Evolutionary conservation across 352 stramenopile species (phyloP).

Genomic region (Globisporangium paddicum): DNA sequence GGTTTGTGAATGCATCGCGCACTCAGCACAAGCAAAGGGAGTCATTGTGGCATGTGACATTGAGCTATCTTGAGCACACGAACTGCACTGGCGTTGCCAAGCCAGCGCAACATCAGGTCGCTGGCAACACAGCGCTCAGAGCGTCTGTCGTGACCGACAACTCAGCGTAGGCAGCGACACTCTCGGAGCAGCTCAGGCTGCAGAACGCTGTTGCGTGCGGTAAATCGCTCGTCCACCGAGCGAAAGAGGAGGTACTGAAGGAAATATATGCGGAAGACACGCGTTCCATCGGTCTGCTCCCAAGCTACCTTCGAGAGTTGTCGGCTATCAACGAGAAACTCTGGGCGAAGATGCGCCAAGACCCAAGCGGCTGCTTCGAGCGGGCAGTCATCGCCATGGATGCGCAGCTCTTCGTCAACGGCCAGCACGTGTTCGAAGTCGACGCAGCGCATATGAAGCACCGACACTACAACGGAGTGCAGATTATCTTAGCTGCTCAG

Average conservation of each 20-base stretch:
- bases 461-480: slow-evolving; percentile 17
- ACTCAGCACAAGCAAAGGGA: not conserved
- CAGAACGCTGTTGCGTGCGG: not conserved
- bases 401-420: slow-evolving; percentile 2
- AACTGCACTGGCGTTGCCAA: not conserved
- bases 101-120: not conserved
- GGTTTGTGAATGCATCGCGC: not conserved
- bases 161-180: not conserved
- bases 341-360: not conserved
- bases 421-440: slow-evolving; percentile 12
- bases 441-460: slow-evolving; percentile 28
- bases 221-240: not conserved
- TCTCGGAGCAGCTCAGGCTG: not conserved
- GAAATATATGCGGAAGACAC: not conserved
- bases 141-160: not conserved
- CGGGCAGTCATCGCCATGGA: slow-evolving; percentile 13
- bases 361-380: slow-evolving; percentile 1
- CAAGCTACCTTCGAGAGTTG: not conserved
- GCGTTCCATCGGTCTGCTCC: not conserved
- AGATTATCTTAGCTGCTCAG: slow-evolving; percentile 17
- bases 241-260: not conserved
- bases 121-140: not conserved
- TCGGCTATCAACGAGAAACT: not conserved
- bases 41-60: not conserved
- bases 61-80: not conserved